Percentiles rank a stretch among this genome's conserved stretches.
Conservation (phyloP, 2,329 filamentous ascomycete species). For the Colletotrichum graminicola region DNA sequence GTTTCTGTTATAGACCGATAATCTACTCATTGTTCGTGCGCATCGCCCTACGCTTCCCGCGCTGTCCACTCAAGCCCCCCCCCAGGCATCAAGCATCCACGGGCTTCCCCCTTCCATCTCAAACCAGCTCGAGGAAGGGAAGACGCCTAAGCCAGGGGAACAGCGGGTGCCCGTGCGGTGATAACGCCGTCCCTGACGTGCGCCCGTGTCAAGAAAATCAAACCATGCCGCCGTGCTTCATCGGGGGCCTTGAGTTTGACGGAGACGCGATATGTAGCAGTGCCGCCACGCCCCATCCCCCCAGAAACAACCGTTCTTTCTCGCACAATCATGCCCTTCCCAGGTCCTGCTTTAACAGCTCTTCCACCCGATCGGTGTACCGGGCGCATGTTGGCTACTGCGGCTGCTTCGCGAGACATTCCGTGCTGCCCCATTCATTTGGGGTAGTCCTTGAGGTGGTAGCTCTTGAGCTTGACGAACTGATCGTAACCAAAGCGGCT, state of each 20-base stretch:
- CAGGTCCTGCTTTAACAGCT: background rate
- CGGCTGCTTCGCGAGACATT: conserved; percentile 6
- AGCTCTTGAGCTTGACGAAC: conserved; percentile 97
- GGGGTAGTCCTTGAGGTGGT: conserved; percentile 87
- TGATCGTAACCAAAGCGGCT: conserved; percentile 94
- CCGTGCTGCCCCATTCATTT: conserved; percentile 58
- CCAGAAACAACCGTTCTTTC: background rate
- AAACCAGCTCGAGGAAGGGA: background rate
- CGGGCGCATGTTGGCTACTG: background rate
- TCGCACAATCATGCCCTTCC: background rate
- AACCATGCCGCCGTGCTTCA: background rate
- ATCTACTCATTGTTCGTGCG: background rate
- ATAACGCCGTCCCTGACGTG: background rate
- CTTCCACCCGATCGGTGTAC: background rate
- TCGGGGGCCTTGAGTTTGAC: background rate
- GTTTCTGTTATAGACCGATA: background rate
- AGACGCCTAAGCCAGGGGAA: background rate
- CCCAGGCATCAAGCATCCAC: background rate
- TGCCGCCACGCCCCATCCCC: background rate
- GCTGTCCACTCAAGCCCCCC: background rate
- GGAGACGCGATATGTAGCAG: background rate
- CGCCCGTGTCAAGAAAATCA: conserved; percentile 6
- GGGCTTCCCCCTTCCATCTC: background rate
- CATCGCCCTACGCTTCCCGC: background rate
- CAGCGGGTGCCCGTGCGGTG: conserved; percentile 6